Evolutionary conservation across 2,329 filamentous ascomycete species (phyloP).

Genomic region (Diaporthe sp.): DNA sequence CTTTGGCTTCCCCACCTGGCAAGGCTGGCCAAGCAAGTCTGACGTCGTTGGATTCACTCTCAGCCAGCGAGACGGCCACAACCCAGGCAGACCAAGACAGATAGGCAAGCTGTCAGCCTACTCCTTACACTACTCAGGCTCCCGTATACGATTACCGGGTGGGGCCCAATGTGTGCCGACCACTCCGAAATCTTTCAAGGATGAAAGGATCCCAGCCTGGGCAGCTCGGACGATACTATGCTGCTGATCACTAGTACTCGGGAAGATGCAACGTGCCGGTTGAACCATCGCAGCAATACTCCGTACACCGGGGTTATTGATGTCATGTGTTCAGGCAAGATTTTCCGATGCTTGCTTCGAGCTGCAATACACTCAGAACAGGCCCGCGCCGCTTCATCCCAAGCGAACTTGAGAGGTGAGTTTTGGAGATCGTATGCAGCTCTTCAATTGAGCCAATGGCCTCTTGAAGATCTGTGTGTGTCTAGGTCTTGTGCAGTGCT

Average conservation of each 20-base stretch:
- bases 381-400: neutral
- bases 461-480: neutral
- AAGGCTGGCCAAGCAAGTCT: constrained; percentile 13
- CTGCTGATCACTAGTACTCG: neutral
- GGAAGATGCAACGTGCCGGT: neutral
- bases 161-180: constrained; percentile 8
- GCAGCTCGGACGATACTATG: constrained; percentile 1
- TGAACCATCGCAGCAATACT: neutral
- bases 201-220: neutral
- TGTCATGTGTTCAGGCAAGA: neutral
- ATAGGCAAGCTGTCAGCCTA: neutral
- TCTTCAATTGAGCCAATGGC: neutral
- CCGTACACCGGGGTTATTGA: neutral
- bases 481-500: neutral
- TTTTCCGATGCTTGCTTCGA: neutral
- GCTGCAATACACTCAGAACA: neutral
- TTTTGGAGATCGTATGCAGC: neutral
- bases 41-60: constrained; percentile 1
- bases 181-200: neutral
- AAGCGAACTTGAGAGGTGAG: neutral
- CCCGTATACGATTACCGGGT: constrained; percentile 13
- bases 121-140: constrained; percentile 17
- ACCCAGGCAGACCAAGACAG: neutral
- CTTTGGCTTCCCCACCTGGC: neutral
- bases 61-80: neutral